Percentiles rank a stretch among this genome's conserved stretches.
Evolutionary conservation across 139 green algal genomes (phyloP).

Genomic region (Desmodesmus armatus): DNA sequence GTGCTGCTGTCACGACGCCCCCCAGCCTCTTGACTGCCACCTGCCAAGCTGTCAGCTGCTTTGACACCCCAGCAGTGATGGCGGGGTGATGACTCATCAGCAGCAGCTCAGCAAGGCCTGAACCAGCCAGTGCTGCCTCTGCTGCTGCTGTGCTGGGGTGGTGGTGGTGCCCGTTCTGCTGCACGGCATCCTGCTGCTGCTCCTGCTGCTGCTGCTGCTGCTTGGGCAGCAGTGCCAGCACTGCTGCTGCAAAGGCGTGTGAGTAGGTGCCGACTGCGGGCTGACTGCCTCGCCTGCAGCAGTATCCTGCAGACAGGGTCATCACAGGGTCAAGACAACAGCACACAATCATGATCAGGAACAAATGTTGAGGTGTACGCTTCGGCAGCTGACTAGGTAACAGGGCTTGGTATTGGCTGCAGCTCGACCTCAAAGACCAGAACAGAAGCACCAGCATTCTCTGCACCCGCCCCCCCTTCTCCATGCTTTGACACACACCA

Average conservation of each 20-base stretch:
- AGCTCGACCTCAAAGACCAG: neutral
- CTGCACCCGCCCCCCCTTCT: neutral
- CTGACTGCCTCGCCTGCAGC: conserved; percentile 6
- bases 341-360: no score
- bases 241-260: conserved; percentile 4
- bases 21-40: neutral
- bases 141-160: neutral
- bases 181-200: no score
- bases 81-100: conserved; percentile 78
- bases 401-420: neutral
- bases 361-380: no score
- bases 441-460: no score
- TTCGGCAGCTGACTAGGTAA: no score
- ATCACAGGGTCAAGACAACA: no score
- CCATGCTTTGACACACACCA: neutral
- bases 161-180: no score
- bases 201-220: neutral
- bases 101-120: conserved; percentile 54
- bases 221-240: conserved; percentile 6
- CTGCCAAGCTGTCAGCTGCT: conserved; percentile 26
- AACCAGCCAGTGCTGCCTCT: neutral
- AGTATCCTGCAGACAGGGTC: conserved; percentile 9
- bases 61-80: conserved; percentile 44
- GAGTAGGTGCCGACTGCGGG: conserved; percentile 37
- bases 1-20: neutral